Conservation (phyloP, 1,284 basidiomycete species). For the Leccinum colubrinum region DNA sequence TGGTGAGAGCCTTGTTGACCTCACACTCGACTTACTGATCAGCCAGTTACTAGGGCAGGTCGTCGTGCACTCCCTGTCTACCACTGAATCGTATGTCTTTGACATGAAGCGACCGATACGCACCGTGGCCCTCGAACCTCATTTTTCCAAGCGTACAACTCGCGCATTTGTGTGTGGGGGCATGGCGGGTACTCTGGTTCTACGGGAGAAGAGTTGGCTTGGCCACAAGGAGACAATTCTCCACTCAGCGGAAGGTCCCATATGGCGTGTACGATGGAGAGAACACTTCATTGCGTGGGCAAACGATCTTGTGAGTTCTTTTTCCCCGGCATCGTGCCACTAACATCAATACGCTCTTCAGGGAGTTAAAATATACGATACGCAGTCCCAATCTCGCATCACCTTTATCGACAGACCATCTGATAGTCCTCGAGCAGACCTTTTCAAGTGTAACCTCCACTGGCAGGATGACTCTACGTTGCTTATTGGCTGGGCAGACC, state of each 20-base stretch:
- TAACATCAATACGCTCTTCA: conserved; percentile 27
- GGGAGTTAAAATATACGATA: conserved; percentile 96
- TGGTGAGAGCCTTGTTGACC: conserved; percentile 51
- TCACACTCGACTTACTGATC: conserved; percentile 10
- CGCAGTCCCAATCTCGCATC: conserved; percentile 75
- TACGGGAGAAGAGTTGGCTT: conserved; percentile 96
- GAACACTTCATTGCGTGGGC: conserved; percentile 93
- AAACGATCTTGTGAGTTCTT: conserved; percentile 73
- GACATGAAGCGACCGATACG: conserved; percentile 94
- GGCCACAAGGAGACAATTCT: conserved; percentile 91
- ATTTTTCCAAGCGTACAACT: conserved; percentile 79
- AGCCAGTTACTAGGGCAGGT: conserved; percentile 68
- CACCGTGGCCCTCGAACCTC: conserved; percentile 87
- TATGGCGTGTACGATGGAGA: conserved; percentile 91
- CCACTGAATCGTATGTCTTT: conserved; percentile 83
- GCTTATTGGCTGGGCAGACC: conserved; percentile 92
- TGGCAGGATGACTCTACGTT: conserved; percentile 94
- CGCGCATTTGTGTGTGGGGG: conserved; percentile 94
- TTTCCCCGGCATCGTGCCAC: background rate
- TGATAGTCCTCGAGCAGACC: conserved; percentile 84
- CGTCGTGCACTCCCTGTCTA: conserved; percentile 82
- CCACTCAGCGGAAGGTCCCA: conserved; percentile 90
- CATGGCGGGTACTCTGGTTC: conserved; percentile 81
- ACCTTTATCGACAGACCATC: conserved; percentile 84
- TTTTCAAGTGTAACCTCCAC: conserved; percentile 88